phyloP scores from a whole-genome alignment of 352 stramenopile species.

The Phytophthora cryptogea region DNA sequence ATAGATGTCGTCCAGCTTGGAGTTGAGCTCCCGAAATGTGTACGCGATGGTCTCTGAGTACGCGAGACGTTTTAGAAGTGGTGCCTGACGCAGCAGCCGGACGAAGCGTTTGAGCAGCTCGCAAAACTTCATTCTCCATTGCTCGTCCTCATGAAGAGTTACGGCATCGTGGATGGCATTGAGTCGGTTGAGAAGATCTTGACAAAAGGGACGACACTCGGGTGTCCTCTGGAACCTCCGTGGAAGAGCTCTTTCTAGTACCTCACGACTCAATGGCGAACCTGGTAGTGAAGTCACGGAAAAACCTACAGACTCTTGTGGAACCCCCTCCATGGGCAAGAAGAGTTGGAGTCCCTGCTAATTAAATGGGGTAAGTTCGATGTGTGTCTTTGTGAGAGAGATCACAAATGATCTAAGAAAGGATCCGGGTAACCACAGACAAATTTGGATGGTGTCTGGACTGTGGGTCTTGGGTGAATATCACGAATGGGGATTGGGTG shows the following conservation, averaged over 20 bases:
- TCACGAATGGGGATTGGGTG: no score
- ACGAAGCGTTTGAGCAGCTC: conserved; percentile 8
- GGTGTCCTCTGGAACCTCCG: background rate
- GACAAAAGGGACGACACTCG: conserved; percentile 4
- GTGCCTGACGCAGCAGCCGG: conserved; percentile 9
- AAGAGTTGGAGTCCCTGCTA: no score
- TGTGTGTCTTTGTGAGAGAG: no score
- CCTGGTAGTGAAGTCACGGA: conserved; percentile 5
- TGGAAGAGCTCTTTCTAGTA: background rate
- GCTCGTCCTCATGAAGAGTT: background rate
- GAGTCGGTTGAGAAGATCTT: background rate
- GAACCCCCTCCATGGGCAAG: background rate
- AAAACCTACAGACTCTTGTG: background rate
- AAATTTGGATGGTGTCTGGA: no score
- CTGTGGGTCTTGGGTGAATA: no score
- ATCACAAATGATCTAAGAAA: no score
- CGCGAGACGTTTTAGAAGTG: conserved; percentile 19
- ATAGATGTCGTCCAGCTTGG: conserved; percentile 11
- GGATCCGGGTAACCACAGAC: no score
- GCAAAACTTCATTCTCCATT: background rate
- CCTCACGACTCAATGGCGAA: background rate
- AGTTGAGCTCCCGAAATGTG: conserved; percentile 4
- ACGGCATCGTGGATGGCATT: conserved; percentile 3
- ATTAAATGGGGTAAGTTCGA: no score
- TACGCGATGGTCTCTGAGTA: conserved; percentile 8